Percentiles rank a stretch among this genome's conserved stretches.
Conservation (phyloP, 2,329 filamentous ascomycete genomes). For the Curvularia sp. region DNA sequence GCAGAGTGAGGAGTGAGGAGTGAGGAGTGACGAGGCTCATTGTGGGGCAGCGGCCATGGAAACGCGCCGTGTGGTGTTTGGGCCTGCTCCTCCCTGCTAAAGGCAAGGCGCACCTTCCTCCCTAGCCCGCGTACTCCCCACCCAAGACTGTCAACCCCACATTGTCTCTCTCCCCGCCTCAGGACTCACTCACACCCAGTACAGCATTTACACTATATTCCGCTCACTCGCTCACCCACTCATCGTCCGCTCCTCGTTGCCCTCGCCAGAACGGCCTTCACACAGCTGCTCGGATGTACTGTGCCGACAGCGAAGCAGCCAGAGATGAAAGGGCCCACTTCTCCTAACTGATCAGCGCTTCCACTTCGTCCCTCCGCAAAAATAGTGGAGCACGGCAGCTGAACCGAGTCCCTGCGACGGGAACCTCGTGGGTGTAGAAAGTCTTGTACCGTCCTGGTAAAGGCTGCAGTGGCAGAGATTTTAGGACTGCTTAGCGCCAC, state of each 20-base stretch:
- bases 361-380: slow-evolving; percentile 21
- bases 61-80: background rate
- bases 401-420: slow-evolving; percentile 18
- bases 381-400: slow-evolving; percentile 27
- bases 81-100: background rate
- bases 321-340: slow-evolving; percentile 20
- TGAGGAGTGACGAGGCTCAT: background rate
- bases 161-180: background rate
- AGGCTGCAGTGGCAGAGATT: slow-evolving; percentile 6
- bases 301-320: slow-evolving; percentile 13
- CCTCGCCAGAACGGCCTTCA: background rate
- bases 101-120: slow-evolving; percentile 6
- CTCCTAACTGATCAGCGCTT: slow-evolving; percentile 10
- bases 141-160: background rate
- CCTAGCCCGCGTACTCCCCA: slow-evolving; percentile 5
- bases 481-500: slow-evolving; percentile 9
- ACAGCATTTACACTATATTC: background rate
- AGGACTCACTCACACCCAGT: background rate
- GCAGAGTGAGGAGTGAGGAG: background rate
- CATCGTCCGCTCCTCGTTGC: background rate
- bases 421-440: slow-evolving; percentile 17
- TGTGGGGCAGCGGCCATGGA: background rate
- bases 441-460: slow-evolving; percentile 10
- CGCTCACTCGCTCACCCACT: background rate
- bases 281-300: slow-evolving; percentile 6